Evolutionary conservation across 2,329 filamentous ascomycete species (phyloP), one percentile per base, ranked within the genome.

Genomic region (Phialemoniopsis sp.): DNA sequence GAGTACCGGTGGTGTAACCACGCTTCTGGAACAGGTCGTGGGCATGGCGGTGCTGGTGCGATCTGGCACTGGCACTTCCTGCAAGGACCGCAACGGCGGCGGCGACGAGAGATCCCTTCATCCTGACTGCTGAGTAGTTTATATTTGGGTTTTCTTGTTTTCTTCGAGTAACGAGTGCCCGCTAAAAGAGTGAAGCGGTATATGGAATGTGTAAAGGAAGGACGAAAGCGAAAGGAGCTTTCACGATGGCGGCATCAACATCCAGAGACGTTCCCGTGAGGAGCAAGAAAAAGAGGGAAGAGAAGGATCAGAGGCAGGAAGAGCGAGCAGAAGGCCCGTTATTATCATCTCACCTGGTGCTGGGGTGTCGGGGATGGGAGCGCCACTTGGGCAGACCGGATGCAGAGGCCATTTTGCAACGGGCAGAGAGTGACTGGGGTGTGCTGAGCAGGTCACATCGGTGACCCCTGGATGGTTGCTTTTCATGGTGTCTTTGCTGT

Each of bases 111-210:
- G 74, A 72, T 57, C 74, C 80, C 84, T 87, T 93, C 87, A 93
- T 93, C 32, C 53, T 49, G 36, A 47, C 39, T 52, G 45, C 34
- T 50, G 45, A 44, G 40, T 34, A 30, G 32, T 42, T 40, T 42
- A 53, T 47, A 52, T 51, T 48, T 40, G 39, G 44, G 44, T 44
- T 41, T 35, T 52, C 49, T 50, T 56, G 41, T 50, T 48, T 44
- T 38, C 50, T 43, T 48, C 54, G 51, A 53, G 49, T 54, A 85
- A 85, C 67, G 82, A 87, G 72, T 81, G 83, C 78, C 86, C 85
- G 86, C 86, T 89, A 70, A 90, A 89, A 64, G 87, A 88, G 81
- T 88, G 85, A 87, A 87, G 83, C 83, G 82, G 82, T 83, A 57
- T 65, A 72, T 59, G 53, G 48, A 45, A 43, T 52, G 54, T 46